Conservation (phyloP, 345 rosid species). For the Syzygium grande region DNA sequence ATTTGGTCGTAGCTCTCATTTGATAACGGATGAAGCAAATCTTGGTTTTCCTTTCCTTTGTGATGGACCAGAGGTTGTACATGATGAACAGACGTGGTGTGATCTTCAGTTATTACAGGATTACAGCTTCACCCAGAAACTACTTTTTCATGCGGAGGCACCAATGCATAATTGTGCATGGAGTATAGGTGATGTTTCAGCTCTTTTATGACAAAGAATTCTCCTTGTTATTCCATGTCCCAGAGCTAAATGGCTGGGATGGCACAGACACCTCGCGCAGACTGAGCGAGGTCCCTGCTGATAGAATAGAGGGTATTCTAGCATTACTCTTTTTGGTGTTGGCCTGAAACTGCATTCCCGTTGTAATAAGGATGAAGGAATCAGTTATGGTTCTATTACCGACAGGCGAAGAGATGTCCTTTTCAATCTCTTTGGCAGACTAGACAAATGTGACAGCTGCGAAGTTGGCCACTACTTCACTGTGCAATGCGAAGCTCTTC, state of each 20-base stretch:
- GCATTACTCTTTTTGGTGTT: too few relatives aligned
- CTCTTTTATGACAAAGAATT: not conserved
- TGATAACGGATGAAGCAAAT: too few relatives aligned
- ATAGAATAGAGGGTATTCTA: too few relatives aligned
- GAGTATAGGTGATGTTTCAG: not conserved
- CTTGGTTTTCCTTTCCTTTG: too few relatives aligned
- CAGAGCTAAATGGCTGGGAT: too few relatives aligned
- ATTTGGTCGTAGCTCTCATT: too few relatives aligned
- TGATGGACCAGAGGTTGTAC: not conserved
- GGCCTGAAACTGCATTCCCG: too few relatives aligned
- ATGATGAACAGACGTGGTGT: not conserved
- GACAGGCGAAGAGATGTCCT: not conserved
- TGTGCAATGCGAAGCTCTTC: not conserved
- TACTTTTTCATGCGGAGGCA: not conserved
- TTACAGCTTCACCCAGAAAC: not conserved
- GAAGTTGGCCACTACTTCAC: not conserved
- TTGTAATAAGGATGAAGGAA: too few relatives aligned
- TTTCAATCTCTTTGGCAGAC: not conserved
- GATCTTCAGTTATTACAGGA: not conserved
- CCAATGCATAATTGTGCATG: not conserved
- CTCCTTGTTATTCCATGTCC: not conserved
- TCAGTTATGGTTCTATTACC: not conserved
- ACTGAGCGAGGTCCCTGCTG: too few relatives aligned
- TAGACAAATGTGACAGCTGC: too few relatives aligned
- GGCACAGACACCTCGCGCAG: too few relatives aligned